Conservation (phyloP, 1,284 basidiomycete species). For the Austroboletus novae-zelandiae region DNA sequence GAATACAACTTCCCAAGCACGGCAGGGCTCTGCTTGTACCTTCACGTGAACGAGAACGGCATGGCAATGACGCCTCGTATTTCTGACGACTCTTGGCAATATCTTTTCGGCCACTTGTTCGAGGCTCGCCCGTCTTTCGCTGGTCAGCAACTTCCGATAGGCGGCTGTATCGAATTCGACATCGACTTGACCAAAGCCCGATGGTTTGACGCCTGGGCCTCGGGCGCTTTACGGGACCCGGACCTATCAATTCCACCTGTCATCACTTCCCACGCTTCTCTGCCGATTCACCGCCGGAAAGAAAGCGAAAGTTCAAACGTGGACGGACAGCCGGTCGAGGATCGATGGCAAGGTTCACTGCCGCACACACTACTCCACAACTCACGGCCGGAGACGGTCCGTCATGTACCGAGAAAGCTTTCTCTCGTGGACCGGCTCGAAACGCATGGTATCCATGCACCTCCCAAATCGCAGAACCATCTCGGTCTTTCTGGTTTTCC, state of each 20-base stretch:
- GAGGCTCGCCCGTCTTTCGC: conserved; percentile 43
- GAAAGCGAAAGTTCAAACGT: conserved; percentile 53
- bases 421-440: conserved; percentile 67
- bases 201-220: conserved; percentile 72
- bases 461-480: conserved; percentile 28
- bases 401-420: conserved; percentile 62
- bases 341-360: conserved; percentile 30
- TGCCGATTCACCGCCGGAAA: conserved; percentile 40
- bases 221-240: conserved; percentile 37
- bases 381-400: conserved; percentile 24
- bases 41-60: conserved; percentile 58
- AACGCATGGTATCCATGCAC: conserved; percentile 36
- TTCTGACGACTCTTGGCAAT: conserved; percentile 73
- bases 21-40: conserved; percentile 68
- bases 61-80: conserved; percentile 62
- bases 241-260: conserved; percentile 35
- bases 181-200: conserved; percentile 67
- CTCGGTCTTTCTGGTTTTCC: conserved; percentile 21
- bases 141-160: conserved; percentile 51
- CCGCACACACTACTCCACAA: conserved; percentile 26
- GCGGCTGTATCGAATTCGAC: conserved; percentile 76
- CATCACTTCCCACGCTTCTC: conserved; percentile 38
- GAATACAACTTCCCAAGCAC: conserved; percentile 80
- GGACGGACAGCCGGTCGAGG: conserved; percentile 45
- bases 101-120: conserved; percentile 65